Evolutionary conservation across 1,284 basidiomycete species (phyloP), one percentile per base, ranked within the genome.

Genomic region (Apiotrichum veenhuisii): DNA sequence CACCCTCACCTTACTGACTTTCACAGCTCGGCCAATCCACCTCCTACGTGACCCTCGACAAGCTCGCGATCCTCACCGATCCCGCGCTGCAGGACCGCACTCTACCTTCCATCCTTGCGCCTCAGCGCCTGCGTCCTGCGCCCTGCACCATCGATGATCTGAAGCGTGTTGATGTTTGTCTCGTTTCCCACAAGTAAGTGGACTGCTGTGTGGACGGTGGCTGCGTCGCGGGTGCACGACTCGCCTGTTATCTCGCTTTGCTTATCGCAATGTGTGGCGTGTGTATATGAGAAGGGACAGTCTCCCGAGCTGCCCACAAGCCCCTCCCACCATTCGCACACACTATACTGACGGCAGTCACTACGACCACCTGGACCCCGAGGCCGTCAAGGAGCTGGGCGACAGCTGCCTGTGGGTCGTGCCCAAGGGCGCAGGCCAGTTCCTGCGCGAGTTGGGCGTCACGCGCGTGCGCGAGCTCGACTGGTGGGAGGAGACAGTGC

Each of bases 61-160:
- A 78, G 18, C 68, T 80, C 14, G 73, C 73, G 18, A 78, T 81
- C 46, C 67, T 81, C 20, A 81, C 80, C 38, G 80, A 81, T 59
- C 80, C 80, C 1, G 78, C 80, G 12, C 76, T 81, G 26, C 75
- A 76, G 38, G 70, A 77, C 48, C 73, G 77, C 33, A 79, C 79
- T 0, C 63, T 80, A 11, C 69, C 70, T 3, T 77, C 73, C 15
- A 53, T 74, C 17, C 59, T 79, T 18, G 77, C 76, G 3, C 79
- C 79, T 5, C 67, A 69, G 36, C 65, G 79, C 20, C 64, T 80
- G 45, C 69, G 76, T 1, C 75, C 78, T 20, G 61, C 77, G 26
- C 79, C 79, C 0, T 80, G 79, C 63, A 66, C 59, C 1, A 64
- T 79, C 22, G 61, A 70, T 14, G 78, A 80, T 38, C 65, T 80